Evolutionary conservation across 106 monocot genomes (phyloP).

Genomic region (Platanthera guangdongensis): DNA sequence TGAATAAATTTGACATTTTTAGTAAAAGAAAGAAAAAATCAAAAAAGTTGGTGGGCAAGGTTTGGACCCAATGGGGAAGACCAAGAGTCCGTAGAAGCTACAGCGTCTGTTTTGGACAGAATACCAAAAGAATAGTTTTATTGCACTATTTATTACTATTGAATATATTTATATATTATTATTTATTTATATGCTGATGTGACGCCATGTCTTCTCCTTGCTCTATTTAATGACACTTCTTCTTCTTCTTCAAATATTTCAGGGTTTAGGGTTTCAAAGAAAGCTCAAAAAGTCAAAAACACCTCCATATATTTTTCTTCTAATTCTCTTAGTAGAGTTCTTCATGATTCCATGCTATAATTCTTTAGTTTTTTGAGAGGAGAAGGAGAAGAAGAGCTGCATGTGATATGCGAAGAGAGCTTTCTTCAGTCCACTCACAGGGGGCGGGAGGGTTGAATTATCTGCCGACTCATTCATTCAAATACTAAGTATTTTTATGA

Average conservation of each 20-base stretch:
- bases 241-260: background rate
- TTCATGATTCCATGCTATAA: too few relatives aligned
- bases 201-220: background rate
- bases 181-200: background rate
- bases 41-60: background rate
- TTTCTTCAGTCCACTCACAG: conserved; percentile 77
- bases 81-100: background rate
- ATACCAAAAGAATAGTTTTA: background rate
- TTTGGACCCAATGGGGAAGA: background rate
- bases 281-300: background rate
- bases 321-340: too few relatives aligned
- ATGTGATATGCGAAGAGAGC: conserved; percentile 41
- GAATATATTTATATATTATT: background rate
- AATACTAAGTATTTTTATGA: conserved; percentile 17
- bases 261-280: background rate
- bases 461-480: conserved; percentile 79
- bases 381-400: background rate
- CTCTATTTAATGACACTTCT: conserved; percentile 10
- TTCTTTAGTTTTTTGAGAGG: background rate
- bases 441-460: conserved; percentile 22
- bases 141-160: background rate
- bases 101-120: background rate
- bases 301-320: too few relatives aligned
- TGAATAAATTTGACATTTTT: background rate
- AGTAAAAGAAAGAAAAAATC: conserved; percentile 1